These are phyloP conservation scores for Penicillium griseofulvum DNA, from an alignment of 2,329 filamentous ascomycete genomes.

Conservation along the genomic window DNA sequence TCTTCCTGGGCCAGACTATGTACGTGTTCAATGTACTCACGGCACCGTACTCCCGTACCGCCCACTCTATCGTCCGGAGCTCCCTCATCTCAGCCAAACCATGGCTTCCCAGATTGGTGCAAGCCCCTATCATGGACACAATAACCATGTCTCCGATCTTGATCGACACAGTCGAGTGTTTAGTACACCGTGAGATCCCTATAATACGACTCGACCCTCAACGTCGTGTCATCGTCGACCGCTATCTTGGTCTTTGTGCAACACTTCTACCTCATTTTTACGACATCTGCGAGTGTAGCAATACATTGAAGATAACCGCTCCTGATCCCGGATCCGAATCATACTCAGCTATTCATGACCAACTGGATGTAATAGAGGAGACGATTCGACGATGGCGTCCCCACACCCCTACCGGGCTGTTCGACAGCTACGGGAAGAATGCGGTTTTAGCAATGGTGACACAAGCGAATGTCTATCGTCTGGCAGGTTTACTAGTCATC, in stretches of 20 bases:
- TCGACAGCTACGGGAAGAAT: slow-evolving; percentile 18
- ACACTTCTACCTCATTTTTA: slow-evolving; percentile 33
- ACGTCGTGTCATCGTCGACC: slow-evolving; percentile 26
- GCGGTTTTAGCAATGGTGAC: slow-evolving; percentile 30
- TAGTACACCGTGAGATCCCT: slow-evolving; percentile 32
- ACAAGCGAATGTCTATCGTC: slow-evolving; percentile 32
- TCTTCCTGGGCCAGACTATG: slow-evolving; percentile 28
- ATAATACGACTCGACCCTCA: slow-evolving; percentile 25
- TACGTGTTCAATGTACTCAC: slow-evolving; percentile 32
- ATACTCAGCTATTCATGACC: slow-evolving; percentile 12
- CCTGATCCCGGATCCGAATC: slow-evolving; percentile 6
- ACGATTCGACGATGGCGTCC: slow-evolving; percentile 19
- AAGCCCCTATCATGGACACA: slow-evolving; percentile 27
- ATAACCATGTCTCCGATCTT: slow-evolving; percentile 31
- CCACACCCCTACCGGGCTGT: slow-evolving; percentile 15
- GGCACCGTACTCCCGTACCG: slow-evolving; percentile 20
- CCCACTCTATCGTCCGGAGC: slow-evolving; percentile 27
- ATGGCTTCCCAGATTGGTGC: slow-evolving; percentile 27
- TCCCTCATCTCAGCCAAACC: slow-evolving; percentile 28
- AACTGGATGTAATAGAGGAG: slow-evolving; percentile 18
- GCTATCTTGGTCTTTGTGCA: slow-evolving; percentile 29
- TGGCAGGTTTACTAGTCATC: slow-evolving; percentile 28
- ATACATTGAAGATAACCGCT: slow-evolving; percentile 13
- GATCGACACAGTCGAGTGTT: slow-evolving; percentile 32
- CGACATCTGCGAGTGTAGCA: slow-evolving; percentile 29